These are phyloP conservation scores for Pyrus communis DNA, from an alignment of 306 rosid genomes.

Conservation along the genomic window DNA sequence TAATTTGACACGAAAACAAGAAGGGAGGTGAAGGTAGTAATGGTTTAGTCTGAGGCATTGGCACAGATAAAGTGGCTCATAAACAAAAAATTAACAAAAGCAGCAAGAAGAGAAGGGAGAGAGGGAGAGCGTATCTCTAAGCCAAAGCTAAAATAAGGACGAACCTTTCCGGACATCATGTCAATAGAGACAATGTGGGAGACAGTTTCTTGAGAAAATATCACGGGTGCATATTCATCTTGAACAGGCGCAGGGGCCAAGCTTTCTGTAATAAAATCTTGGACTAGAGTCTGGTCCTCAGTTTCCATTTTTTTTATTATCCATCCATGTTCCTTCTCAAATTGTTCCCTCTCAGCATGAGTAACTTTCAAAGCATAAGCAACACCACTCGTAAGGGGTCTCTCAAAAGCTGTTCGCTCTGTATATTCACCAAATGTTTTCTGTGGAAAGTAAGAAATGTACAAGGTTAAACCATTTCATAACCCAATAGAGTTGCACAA, in stretches of 20 bases:
- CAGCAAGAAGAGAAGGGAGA: not conserved
- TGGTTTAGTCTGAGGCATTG: not conserved
- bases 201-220: constrained; percentile 97
- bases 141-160: constrained; percentile 14
- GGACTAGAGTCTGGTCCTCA: constrained; percentile 82
- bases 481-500: not conserved
- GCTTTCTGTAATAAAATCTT: constrained; percentile 85
- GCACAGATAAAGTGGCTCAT: not conserved
- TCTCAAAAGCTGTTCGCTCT: constrained; percentile 82
- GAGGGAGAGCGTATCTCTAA: not conserved
- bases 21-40: not conserved
- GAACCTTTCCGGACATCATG: constrained; percentile 99
- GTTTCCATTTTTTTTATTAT: constrained; percentile 84
- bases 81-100: not conserved
- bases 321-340: constrained; percentile 88
- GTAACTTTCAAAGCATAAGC: constrained; percentile 90
- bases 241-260: constrained; percentile 87
- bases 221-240: constrained; percentile 97
- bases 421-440: constrained; percentile 87
- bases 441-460: constrained; percentile 30
- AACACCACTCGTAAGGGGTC: constrained; percentile 96
- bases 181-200: constrained; percentile 97
- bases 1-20: not conserved
- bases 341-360: constrained; percentile 65
- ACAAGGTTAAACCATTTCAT: not conserved